Base-by-base conservation (phyloP, 129 eudicot species). In the Artemisia annua region DNA sequence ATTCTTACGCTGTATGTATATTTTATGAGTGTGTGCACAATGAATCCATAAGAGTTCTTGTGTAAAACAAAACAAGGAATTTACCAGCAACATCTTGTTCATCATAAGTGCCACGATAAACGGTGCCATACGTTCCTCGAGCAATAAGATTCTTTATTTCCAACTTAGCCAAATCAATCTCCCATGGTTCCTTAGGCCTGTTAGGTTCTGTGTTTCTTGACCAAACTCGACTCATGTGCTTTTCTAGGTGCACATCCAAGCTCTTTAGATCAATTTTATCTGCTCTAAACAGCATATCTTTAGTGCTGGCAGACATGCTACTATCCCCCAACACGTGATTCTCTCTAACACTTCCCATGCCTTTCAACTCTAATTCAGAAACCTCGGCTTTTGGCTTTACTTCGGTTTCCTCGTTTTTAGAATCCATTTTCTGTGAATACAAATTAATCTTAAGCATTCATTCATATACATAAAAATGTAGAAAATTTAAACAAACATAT, bases 81-180 rank as follows among this genome's bases (percentile, higher is more conserved):
- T 55, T 87, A 94, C 99, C 99, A 77, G 99, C 99, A 81, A 88
- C 99, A 81, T 94, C 99, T 79, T 83, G 93, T 20, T 59, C 58
- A 60, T 86, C 91, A 52, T 90, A 94, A 53, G 89, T 90, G 19
- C 97, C 99, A 18, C 94, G 83, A 72, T 94, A 94, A 10, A 94
- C 92, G 1, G 97, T 90, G 8, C 99, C 99, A 75, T 88, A 94
- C 8, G 99, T 86, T 24, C 99, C 99, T 82, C 84, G 80, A 77
- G 99, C 99, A 16, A 90, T 60, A 48, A 83, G 84, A 80, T 88
- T 78, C 44, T 81, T 89, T 15, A 90, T 71, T 39, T 90, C 91
- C 85, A 94, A 62, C 77, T 90, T 88, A 11, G 86, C 79, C 60
- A 88, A 84, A 80, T 94, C 99, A 43, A 94, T 88, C 76, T 94